Percentiles rank a stretch among this genome's conserved stretches.
These are phyloP conservation scores for Buddleja alternifolia DNA, from an alignment of 257 asterid genomes.

Conservation along the genomic window DNA sequence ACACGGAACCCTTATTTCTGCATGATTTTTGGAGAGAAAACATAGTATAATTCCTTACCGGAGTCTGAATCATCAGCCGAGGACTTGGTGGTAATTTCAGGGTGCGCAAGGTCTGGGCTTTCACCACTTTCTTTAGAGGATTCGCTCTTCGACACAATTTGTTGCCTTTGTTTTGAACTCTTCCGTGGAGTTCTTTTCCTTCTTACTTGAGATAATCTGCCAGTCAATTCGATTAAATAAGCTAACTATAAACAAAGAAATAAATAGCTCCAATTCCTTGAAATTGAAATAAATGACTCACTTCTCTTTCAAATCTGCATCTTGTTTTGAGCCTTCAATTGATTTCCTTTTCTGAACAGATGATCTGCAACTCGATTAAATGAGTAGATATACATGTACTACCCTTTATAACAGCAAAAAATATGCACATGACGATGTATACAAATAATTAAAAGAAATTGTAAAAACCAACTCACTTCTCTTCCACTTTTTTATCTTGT, in stretches of 20 bases:
- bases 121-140: constrained; percentile 50
- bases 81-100: constrained; percentile 43
- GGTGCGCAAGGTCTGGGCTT: constrained; percentile 39
- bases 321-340: constrained; percentile 37
- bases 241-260: constrained; percentile 28
- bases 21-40: constrained; percentile 25
- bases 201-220: constrained; percentile 73
- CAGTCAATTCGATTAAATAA: constrained; percentile 37
- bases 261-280: constrained; percentile 18
- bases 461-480: constrained; percentile 40
- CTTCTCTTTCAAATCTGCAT: constrained; percentile 39
- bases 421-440: too few species aligned
- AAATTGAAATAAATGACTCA: constrained; percentile 30
- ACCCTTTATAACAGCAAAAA: not conserved
- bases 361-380: constrained; percentile 38
- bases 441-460: constrained; percentile 5
- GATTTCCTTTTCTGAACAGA: constrained; percentile 42
- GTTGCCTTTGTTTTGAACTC: constrained; percentile 51
- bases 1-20: constrained; percentile 19
- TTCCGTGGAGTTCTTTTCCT: constrained; percentile 85
- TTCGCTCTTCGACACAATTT: constrained; percentile 42
- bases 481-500: constrained; percentile 36
- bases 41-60: constrained; percentile 43
- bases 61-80: constrained; percentile 45
- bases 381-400: not conserved